A percentile compares a stretch with the other conserved stretches of the same genome.
Evolutionary conservation across 75 land plant species (phyloP).

Genomic region (Sequoiadendron giganteum): DNA sequence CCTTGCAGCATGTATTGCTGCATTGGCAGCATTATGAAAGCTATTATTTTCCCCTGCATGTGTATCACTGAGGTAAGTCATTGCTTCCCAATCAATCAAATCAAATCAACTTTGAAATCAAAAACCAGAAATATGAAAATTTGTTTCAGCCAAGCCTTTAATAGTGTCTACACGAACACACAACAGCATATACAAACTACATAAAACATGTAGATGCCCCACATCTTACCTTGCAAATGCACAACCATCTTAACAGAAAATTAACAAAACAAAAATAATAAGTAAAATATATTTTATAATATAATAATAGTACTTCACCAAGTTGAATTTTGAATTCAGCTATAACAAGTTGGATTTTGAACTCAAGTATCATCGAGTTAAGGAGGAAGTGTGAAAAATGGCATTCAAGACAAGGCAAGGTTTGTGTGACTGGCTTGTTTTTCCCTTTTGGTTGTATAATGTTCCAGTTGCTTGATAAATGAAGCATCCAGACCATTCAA

Average conservation of each 20-base stretch:
- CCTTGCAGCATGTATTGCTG: neutral
- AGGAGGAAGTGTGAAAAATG: too few species aligned
- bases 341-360: too few species aligned
- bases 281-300: neutral
- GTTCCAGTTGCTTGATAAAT: too few species aligned
- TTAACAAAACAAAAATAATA: neutral
- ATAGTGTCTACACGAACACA: neutral
- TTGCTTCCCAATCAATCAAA: neutral
- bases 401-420: too few species aligned
- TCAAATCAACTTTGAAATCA: neutral
- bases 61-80: neutral
- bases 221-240: neutral
- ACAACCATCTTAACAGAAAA: neutral
- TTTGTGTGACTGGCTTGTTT: too few species aligned
- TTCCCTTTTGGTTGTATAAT: too few species aligned
- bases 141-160: neutral
- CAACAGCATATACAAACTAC: neutral
- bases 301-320: neutral
- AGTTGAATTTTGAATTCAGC: neutral
- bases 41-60: constrained; percentile 9
- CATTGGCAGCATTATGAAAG: neutral
- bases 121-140: neutral
- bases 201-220: neutral
- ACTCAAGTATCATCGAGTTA: too few species aligned
- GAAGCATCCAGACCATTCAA: too few species aligned